Base-by-base conservation (phyloP, 306 rosid genomes). In the Trifolium repens region DNA sequence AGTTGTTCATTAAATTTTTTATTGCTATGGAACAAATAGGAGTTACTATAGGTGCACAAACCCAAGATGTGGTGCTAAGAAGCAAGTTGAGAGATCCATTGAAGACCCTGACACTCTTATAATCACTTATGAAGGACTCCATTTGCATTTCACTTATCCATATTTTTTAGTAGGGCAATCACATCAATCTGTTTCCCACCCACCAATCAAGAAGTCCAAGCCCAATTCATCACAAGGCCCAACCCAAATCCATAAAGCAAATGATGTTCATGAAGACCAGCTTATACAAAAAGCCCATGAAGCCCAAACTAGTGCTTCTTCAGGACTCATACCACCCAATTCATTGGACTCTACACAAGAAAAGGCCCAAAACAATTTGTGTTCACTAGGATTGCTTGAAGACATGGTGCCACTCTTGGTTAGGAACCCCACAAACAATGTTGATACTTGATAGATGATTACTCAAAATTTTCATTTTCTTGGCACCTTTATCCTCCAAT, bases 61-160 rank as follows among this genome's bases (percentile, higher is more conserved):
- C 63, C 94, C 98, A 79, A 88, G 91, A 69, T 94, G 96, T 75
- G 81, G 83, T 78, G 98, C 98, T 26, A 94, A 91, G 90, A 94
- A 90, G 84, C 98, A 94, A 53, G 94, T 94, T 8, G 98, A 94
- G 74, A 90, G 90, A 88, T 91, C 97, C 37, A 75, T 63, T 24
- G 96, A 87, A 46, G 98, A 94, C 58, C 87, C 87, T 27, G 94
- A 94, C 64, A 88, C 93, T 57, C 85, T 87, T 19, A 81, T 90
- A 80, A 90, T 94, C 76, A 91, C 94, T 15, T 94, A 94, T 69
- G 97, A 94, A 81, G 98, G 97, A 5, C 97, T 94, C 24, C 98
- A 94, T 79, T 55, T 94, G 0, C 98, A 94, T 85, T 94, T 87
- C 75, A 85, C 98, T 8, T 90, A 87, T 74, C 98, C 97, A 50